These are phyloP conservation scores for Gossypium ekmanianum DNA, from an alignment of 345 rosid species.

Conservation along the genomic window DNA sequence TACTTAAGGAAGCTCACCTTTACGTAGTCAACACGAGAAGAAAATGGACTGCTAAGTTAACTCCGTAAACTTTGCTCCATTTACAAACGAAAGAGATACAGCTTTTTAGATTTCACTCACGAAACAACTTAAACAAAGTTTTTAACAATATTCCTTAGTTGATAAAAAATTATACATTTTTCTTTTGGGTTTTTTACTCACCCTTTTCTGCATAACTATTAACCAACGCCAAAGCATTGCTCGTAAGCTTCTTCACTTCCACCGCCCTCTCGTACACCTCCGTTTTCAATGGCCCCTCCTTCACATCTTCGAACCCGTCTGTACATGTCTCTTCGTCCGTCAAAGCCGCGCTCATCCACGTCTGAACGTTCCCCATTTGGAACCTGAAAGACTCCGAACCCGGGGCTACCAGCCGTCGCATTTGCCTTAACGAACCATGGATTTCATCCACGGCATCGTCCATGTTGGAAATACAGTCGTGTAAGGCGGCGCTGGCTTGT, in stretches of 20 bases:
- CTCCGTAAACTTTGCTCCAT: too few species aligned
- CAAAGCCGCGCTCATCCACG: slow-evolving; percentile 92
- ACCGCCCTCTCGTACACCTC: slow-evolving; percentile 36
- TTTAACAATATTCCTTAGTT: background rate
- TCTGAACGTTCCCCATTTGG: slow-evolving; percentile 78
- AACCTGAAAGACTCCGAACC: slow-evolving; percentile 50
- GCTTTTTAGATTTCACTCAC: too few species aligned
- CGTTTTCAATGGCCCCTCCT: slow-evolving; percentile 43
- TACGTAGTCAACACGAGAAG: too few species aligned
- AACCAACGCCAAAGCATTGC: slow-evolving; percentile 71
- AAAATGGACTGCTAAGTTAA: too few species aligned
- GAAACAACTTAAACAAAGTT: background rate
- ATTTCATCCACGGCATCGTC: slow-evolving; percentile 84
- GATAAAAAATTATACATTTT: background rate
- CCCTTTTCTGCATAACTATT: slow-evolving; percentile 57
- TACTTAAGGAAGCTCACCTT: too few species aligned
- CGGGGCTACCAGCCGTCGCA: slow-evolving; percentile 41
- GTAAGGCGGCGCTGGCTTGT: slow-evolving; percentile 58
- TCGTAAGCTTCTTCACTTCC: slow-evolving; percentile 59
- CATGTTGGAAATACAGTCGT: slow-evolving; percentile 76
- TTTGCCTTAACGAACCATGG: slow-evolving; percentile 65
- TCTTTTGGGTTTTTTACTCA: background rate
- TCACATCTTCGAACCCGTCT: slow-evolving; percentile 67
- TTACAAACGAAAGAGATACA: too few species aligned
- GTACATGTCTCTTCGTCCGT: slow-evolving; percentile 82